Conservation (phyloP, 75 land plant genomes). For the Pinus taeda region DNA sequence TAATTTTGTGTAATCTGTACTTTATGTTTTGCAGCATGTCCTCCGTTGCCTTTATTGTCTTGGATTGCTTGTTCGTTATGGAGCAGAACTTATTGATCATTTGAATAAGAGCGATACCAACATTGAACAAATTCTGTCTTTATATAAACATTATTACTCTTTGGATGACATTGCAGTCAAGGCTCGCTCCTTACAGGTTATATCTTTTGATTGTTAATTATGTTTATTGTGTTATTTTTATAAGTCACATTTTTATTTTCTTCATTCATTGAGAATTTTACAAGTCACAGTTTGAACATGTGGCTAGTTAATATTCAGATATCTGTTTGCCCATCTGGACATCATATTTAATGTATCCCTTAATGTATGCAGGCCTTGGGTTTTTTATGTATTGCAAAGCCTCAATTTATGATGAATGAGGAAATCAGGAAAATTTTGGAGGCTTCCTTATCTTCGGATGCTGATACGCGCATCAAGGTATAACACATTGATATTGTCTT, state of each 20-base stretch:
- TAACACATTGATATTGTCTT: background rate
- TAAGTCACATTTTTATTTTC: background rate
- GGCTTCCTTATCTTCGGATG: slow-evolving; percentile 54
- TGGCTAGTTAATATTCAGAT: too few relatives aligned
- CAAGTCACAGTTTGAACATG: background rate
- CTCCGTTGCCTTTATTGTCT: slow-evolving; percentile 92
- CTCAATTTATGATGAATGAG: slow-evolving; percentile 90
- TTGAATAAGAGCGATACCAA: slow-evolving; percentile 31
- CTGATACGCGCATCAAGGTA: slow-evolving; percentile 84
- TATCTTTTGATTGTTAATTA: slow-evolving; percentile 1
- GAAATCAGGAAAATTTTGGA: slow-evolving; percentile 66
- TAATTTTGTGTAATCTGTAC: background rate
- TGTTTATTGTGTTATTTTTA: background rate
- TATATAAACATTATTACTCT: slow-evolving; percentile 69
- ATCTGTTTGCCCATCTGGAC: background rate
- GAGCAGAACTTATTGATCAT: slow-evolving; percentile 44
- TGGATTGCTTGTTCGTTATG: slow-evolving; percentile 87
- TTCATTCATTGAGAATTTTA: background rate
- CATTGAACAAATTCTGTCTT: slow-evolving; percentile 37
- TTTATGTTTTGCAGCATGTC: slow-evolving; percentile 59
- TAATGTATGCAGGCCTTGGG: slow-evolving; percentile 74
- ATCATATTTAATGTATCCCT: background rate
- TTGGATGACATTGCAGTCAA: slow-evolving; percentile 66
- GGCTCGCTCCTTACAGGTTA: slow-evolving; percentile 86
- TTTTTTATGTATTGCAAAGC: slow-evolving; percentile 79